These are phyloP conservation scores for Pneumocystis carinii DNA, from an alignment of 1,139 yeast species.

Conservation along the genomic window DNA sequence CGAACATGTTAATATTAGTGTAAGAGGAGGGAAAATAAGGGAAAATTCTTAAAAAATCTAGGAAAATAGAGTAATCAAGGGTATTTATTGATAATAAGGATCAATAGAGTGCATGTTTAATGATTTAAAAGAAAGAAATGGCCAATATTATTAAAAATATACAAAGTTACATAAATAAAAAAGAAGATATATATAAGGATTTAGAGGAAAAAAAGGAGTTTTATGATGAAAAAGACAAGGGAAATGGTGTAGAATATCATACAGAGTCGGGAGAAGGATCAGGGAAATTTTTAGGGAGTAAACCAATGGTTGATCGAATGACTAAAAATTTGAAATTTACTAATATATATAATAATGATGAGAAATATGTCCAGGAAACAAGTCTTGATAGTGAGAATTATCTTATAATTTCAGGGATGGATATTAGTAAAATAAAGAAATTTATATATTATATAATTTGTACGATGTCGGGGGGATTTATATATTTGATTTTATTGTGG, in stretches of 20 bases:
- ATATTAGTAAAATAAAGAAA: conserved; percentile 35
- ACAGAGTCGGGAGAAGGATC: conserved; percentile 5
- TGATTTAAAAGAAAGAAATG: too few relatives aligned
- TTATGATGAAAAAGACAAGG: conserved; percentile 1
- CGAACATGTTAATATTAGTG: too few relatives aligned
- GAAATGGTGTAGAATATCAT: conserved; percentile 5
- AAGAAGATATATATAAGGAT: not conserved
- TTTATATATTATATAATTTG: conserved; percentile 42
- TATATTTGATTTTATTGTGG: conserved; percentile 69
- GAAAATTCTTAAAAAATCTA: too few relatives aligned
- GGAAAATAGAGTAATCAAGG: too few relatives aligned
- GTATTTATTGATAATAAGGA: too few relatives aligned
- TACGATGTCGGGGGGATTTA: conserved; percentile 48
- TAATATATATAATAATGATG: not conserved
- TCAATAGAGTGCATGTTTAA: too few relatives aligned
- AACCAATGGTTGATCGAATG: conserved; percentile 1
- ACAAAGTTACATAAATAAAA: not conserved
- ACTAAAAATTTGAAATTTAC: conserved; percentile 3
- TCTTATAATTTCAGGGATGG: conserved; percentile 84
- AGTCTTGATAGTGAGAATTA: conserved; percentile 89
- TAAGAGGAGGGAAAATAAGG: too few relatives aligned
- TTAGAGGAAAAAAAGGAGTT: not conserved
- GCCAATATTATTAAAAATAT: too few relatives aligned
- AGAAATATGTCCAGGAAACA: conserved; percentile 44
- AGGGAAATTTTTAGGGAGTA: not conserved